Evolutionary conservation across 441 rosid species (phyloP).

Genomic region (Aleurites moluccanus): DNA sequence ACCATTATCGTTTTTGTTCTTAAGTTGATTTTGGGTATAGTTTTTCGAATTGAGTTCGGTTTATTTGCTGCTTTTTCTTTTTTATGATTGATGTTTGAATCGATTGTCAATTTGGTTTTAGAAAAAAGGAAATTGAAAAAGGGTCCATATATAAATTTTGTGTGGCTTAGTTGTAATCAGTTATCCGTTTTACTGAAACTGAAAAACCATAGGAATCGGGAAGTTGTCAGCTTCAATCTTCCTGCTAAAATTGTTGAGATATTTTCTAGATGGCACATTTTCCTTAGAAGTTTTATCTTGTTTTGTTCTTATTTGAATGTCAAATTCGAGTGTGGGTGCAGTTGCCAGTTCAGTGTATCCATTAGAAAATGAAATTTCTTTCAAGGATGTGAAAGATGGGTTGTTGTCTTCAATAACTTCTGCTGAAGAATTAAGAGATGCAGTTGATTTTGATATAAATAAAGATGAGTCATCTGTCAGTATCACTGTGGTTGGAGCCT

Average conservation of each 20-base stretch:
- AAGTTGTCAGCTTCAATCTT: conserved; percentile 12
- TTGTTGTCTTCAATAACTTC: conserved; percentile 39
- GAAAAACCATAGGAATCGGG: neutral
- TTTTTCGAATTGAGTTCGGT: neutral
- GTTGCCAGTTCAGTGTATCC: conserved; percentile 44
- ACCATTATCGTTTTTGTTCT: neutral
- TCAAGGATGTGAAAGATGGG: conserved; percentile 48
- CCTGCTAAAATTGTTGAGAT: neutral
- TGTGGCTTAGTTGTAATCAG: neutral
- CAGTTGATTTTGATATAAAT: conserved; percentile 35
- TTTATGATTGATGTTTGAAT: neutral
- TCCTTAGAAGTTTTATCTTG: neutral
- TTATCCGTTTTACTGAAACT: neutral
- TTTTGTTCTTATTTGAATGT: conserved; percentile 5
- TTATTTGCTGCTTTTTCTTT: neutral
- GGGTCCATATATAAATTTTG: neutral
- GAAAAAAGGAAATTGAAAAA: no score
- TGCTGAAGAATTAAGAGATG: conserved; percentile 40
- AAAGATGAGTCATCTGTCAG: conserved; percentile 61
- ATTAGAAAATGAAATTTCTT: conserved; percentile 37
- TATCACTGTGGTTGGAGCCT: conserved; percentile 91
- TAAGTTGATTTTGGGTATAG: neutral
- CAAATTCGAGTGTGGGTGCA: conserved; percentile 49
- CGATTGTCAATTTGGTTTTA: neutral
- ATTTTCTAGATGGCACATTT: neutral